Evolutionary conservation across 805 yeast genomes (phyloP).

Genomic region (Blastobotrys terrestris): DNA sequence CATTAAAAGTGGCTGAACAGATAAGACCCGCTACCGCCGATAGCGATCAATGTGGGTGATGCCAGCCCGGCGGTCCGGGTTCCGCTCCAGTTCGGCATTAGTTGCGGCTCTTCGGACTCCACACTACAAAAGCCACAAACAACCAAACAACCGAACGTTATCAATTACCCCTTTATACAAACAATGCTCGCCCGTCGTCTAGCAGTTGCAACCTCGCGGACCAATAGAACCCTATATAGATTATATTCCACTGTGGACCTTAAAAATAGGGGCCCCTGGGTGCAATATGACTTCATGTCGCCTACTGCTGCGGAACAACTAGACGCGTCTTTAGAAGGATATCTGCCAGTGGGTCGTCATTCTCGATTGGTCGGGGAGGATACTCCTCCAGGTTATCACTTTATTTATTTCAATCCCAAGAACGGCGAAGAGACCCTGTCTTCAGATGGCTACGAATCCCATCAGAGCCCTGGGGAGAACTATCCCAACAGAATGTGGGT

Average conservation of each 20-base stretch:
- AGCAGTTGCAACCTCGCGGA: background rate
- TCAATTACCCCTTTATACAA: too few relatives aligned
- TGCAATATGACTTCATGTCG: constrained; percentile 25
- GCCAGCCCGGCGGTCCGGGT: too few relatives aligned
- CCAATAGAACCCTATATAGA: background rate
- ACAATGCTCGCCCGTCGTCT: background rate
- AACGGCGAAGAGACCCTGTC: constrained; percentile 45
- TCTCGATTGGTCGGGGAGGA: constrained; percentile 15
- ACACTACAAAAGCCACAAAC: background rate
- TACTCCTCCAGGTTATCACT: constrained; percentile 49
- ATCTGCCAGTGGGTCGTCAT: constrained; percentile 20
- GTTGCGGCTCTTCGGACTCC: background rate
- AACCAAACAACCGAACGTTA: background rate
- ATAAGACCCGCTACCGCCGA: too few relatives aligned
- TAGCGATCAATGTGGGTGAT: too few relatives aligned
- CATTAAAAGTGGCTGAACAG: too few relatives aligned
- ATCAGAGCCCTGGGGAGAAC: constrained; percentile 55
- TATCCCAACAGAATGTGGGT: constrained; percentile 69
- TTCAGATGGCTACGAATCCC: constrained; percentile 73
- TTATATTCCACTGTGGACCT: background rate
- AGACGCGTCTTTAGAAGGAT: constrained; percentile 24
- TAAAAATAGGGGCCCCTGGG: constrained; percentile 24
- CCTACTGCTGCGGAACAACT: constrained; percentile 24
- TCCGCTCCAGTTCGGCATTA: too few relatives aligned
- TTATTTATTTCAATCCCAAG: constrained; percentile 60